phyloP scores from a whole-genome alignment of 805 yeast species.

The Yamadazyma paraphyllophila region DNA sequence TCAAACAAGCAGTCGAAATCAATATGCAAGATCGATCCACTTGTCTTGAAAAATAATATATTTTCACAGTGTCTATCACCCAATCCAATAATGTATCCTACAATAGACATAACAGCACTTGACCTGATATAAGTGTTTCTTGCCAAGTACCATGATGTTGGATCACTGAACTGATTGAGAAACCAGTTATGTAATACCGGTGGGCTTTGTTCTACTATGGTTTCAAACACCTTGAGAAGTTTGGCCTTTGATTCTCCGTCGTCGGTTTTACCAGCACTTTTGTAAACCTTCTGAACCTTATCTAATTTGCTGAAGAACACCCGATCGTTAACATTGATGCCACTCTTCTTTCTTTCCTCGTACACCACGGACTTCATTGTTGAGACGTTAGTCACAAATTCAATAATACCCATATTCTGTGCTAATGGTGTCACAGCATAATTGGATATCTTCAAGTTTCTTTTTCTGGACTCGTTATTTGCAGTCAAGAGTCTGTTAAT shows the following conservation, averaged over 20 bases:
- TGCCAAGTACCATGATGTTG: constrained; percentile 80
- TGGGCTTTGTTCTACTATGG: constrained; percentile 39
- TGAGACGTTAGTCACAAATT: constrained; percentile 42
- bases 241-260: constrained; percentile 13
- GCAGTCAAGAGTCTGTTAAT: constrained; percentile 69
- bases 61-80: constrained; percentile 98
- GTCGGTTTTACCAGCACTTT: constrained; percentile 12
- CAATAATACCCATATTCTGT: constrained; percentile 86
- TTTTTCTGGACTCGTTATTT: constrained; percentile 68
- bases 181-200: constrained; percentile 89
- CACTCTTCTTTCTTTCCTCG: constrained; percentile 28
- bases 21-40: constrained; percentile 85
- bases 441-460: constrained; percentile 69
- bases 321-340: constrained; percentile 23
- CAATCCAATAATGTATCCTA: constrained; percentile 88
- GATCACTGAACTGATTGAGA: constrained; percentile 84
- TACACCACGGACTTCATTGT: constrained; percentile 33
- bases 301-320: constrained; percentile 28
- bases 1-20: constrained; percentile 97
- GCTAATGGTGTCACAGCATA: constrained; percentile 88
- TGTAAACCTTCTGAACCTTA: constrained; percentile 28
- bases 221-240: constrained; percentile 23
- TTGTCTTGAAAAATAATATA: constrained; percentile 64
- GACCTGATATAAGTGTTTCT: constrained; percentile 74
- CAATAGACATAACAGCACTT: constrained; percentile 95